Percentiles rank a stretch among this genome's conserved stretches.
Evolutionary conservation across 2,329 filamentous ascomycete genomes (phyloP).

Genomic region (Aspergillus amoenus): DNA sequence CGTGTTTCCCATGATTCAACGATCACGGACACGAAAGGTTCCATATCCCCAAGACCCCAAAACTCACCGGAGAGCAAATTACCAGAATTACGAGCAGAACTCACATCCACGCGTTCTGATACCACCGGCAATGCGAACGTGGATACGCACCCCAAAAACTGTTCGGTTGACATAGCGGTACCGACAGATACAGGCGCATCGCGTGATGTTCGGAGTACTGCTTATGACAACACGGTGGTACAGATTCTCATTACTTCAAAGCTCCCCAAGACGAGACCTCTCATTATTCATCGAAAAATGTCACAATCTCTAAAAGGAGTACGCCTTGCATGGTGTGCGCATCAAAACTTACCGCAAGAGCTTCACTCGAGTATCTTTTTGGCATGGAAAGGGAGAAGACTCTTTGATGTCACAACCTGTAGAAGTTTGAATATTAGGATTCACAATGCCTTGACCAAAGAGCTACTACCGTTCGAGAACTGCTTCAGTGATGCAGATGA

Average conservation of each 20-base stretch:
- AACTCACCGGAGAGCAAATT: background rate
- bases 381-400: constrained; percentile 70
- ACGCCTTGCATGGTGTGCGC: constrained; percentile 66
- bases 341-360: constrained; percentile 55
- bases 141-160: background rate
- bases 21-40: background rate
- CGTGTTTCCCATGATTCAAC: background rate
- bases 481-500: constrained; percentile 53
- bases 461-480: constrained; percentile 40
- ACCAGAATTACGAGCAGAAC: background rate
- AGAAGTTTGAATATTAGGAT: constrained; percentile 63
- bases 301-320: constrained; percentile 68
- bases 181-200: background rate
- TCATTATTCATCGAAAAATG: constrained; percentile 66
- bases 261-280: constrained; percentile 59
- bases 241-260: constrained; percentile 68
- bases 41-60: background rate
- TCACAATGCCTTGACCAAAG: constrained; percentile 37
- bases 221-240: constrained; percentile 51
- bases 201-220: background rate
- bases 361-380: constrained; percentile 64
- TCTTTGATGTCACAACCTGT: constrained; percentile 77
- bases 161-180: background rate
- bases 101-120: background rate
- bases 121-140: background rate